phyloP scores from a whole-genome alignment of 169 alveolate species.

The Plasmodium vinckei region DNA sequence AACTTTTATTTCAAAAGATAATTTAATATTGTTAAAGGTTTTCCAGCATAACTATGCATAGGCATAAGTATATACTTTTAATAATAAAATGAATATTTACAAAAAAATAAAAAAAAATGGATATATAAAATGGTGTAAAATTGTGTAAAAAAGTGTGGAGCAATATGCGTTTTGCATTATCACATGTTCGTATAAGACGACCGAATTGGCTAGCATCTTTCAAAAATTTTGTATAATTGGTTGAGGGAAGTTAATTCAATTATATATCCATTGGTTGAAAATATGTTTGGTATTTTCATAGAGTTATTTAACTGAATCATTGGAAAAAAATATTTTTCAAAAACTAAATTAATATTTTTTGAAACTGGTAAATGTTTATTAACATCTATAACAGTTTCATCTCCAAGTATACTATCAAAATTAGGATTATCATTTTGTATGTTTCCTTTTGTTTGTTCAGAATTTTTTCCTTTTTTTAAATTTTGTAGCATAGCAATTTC shows the following conservation, averaged over 20 bases:
- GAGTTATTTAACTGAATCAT: constrained; percentile 57
- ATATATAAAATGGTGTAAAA: too few relatives aligned
- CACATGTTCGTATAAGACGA: background rate
- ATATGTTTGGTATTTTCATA: constrained; percentile 51
- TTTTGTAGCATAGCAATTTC: constrained; percentile 14
- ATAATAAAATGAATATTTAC: too few relatives aligned
- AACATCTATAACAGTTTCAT: constrained; percentile 52
- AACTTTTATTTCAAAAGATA: too few relatives aligned
- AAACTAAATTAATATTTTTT: constrained; percentile 61
- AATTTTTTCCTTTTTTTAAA: background rate
- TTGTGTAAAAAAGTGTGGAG: too few relatives aligned
- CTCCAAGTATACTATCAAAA: constrained; percentile 45
- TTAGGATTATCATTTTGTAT: background rate
- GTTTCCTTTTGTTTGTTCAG: background rate
- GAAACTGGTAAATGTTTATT: constrained; percentile 59
- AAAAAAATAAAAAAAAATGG: too few relatives aligned
- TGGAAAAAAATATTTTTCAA: constrained; percentile 67
- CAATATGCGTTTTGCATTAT: background rate
- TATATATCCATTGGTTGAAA: constrained; percentile 58
- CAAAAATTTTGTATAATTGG: constrained; percentile 78
- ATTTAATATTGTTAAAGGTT: too few relatives aligned
- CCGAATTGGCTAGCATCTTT: constrained; percentile 59
- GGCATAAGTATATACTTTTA: too few relatives aligned
- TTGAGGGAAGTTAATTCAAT: constrained; percentile 78
- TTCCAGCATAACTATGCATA: too few relatives aligned